Base-by-base conservation (phyloP, 208 protist species). In the Acanthamoeba triangularis region DNA sequence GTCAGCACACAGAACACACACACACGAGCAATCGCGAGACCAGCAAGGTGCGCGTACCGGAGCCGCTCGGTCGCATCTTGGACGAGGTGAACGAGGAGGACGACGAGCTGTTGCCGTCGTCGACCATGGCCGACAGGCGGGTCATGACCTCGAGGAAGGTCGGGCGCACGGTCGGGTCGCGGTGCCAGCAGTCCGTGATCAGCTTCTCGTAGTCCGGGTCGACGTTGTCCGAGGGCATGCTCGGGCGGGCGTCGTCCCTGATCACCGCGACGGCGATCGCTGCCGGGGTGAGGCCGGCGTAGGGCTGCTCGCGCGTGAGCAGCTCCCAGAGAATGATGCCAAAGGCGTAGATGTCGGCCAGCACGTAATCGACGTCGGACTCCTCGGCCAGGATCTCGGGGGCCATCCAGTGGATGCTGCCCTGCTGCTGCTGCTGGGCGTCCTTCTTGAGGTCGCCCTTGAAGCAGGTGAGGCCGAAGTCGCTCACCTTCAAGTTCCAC, bases 401-500 rank as follows among this genome's bases (percentile, higher is more conserved):
- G n/a, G 80, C 80, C 30, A 41, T 33, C 80, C 80, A 88, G 33
- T 88, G 80, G 14, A 88, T 63, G 52, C 47, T 63, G 80, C 80
- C 44, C 18, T 63, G 25, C 44, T 88, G 49, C 30, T 72, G 52
- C 13, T 33, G 23, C 49, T 33, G 14, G 2, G 49, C 28, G 52
- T 44, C 13, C n/a, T 33, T 49, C 76, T 88, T 65, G 80, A 88
- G 44, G 28, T 63, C 30, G 25, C 20, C 80, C 47, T 63, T 54
- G 80, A 88, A 88, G 25, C 80, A 28, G 0, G 80, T 88, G 49
- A 88, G 52, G 49, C 80, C 80, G 11, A 80, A 80, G 41, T 80
- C 72, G 72, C 28, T 41, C 35, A 80, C 94, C 90, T 97, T 97
- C 37, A 97, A 61, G 49, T 92, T 72, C 93, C 94, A 95, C 67